These are phyloP conservation scores for Parietichytrium sp. DNA, from an alignment of 108 stramenopile genomes.

Conservation along the genomic window DNA sequence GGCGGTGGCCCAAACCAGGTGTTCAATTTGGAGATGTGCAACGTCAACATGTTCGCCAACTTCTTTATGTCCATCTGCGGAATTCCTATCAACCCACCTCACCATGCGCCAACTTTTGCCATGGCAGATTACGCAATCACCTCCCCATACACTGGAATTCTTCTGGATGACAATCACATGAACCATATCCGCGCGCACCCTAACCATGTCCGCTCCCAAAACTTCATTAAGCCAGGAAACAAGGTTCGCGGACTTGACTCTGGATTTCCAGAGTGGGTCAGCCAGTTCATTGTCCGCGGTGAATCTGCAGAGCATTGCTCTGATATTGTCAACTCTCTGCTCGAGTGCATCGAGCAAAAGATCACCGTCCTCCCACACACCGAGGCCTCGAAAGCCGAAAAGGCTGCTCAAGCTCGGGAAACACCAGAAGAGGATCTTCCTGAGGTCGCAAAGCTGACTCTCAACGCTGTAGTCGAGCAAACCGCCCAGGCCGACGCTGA, in stretches of 20 bases:
- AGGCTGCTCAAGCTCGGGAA: no score
- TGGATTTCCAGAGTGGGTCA: constrained; percentile 22
- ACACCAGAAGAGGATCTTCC: no score
- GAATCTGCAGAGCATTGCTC: not conserved
- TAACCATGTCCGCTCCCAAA: not conserved
- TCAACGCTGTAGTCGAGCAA: no score
- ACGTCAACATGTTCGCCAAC: constrained; percentile 36
- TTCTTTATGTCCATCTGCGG: not conserved
- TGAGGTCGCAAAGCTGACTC: no score
- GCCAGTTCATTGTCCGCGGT: constrained; percentile 3
- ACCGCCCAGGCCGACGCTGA: no score
- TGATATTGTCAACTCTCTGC: not conserved
- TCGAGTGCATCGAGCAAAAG: not conserved
- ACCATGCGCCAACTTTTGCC: not conserved
- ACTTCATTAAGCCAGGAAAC: constrained; percentile 19
- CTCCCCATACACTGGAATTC: not conserved
- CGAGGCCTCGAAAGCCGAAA: no score
- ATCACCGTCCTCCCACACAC: no score
- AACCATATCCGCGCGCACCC: not conserved
- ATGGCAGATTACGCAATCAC: constrained; percentile 17
- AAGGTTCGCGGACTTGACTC: not conserved
- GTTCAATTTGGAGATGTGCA: not conserved
- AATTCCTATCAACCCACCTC: constrained; percentile 33
- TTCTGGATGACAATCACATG: not conserved
- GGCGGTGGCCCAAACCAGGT: constrained; percentile 35